Evolutionary conservation across 1,139 yeast species (phyloP).

Genomic region (Wickerhamiella pararugosa): DNA sequence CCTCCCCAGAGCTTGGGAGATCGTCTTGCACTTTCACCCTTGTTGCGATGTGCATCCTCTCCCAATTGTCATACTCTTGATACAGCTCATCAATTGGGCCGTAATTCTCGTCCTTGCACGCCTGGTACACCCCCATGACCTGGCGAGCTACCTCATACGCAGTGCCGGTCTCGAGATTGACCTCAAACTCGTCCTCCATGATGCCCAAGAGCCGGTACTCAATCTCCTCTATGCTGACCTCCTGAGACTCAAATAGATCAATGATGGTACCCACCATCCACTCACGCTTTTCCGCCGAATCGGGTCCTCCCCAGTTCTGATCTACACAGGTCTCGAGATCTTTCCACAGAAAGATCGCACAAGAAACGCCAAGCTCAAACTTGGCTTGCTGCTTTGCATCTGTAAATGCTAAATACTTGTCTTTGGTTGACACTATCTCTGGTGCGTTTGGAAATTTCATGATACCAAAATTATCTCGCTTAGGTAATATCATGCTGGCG

Average conservation of each 20-base stretch:
- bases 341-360: conserved; percentile 83
- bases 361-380: conserved; percentile 87
- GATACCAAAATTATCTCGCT: too few species aligned
- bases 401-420: conserved; percentile 33
- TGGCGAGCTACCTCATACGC: conserved; percentile 59
- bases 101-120: conserved; percentile 41
- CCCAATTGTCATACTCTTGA: conserved; percentile 41
- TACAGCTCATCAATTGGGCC: conserved; percentile 44
- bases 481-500: too few species aligned
- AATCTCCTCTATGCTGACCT: conserved; percentile 58
- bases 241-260: conserved; percentile 46
- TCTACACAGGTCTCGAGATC: conserved; percentile 83
- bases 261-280: conserved; percentile 81
- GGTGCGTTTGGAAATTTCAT: conserved; percentile 1
- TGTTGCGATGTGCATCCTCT: conserved; percentile 27
- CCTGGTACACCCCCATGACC: conserved; percentile 50
- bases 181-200: conserved; percentile 91
- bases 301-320: conserved; percentile 94
- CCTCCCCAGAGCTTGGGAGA: conserved; percentile 29
- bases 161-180: conserved; percentile 75
- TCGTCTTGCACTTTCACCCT: conserved; percentile 26
- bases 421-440: conserved; percentile 17
- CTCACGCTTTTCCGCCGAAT: conserved; percentile 79
- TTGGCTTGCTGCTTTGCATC: conserved; percentile 62
- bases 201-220: conserved; percentile 80